phyloP scores from a whole-genome alignment of 2,329 filamentous ascomycete species.

The Ophiostoma fasciatum region DNA sequence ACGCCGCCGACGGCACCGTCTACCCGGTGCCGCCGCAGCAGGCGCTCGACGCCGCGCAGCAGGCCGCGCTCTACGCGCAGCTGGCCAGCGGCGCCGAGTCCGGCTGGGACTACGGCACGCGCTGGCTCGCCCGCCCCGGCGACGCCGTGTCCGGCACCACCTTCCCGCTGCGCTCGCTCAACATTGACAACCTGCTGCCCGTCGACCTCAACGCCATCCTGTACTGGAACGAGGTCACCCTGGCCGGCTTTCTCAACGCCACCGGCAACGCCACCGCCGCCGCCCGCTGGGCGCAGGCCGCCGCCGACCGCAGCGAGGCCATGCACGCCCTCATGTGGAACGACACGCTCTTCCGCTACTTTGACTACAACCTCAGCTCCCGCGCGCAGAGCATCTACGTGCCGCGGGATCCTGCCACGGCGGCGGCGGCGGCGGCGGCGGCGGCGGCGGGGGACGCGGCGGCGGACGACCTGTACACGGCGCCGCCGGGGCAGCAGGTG shows the following conservation, averaged over 20 bases:
- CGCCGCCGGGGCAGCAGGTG: slow-evolving; percentile 40
- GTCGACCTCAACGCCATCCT: slow-evolving; percentile 56
- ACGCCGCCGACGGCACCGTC: slow-evolving; percentile 39
- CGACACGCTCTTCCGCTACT: slow-evolving; percentile 45
- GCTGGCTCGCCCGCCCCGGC: slow-evolving; percentile 41
- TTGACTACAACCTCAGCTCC: slow-evolving; percentile 54
- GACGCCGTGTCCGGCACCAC: slow-evolving; percentile 46
- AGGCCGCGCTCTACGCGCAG: slow-evolving; percentile 41
- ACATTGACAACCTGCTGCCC: slow-evolving; percentile 41
- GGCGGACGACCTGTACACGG: slow-evolving; percentile 16
- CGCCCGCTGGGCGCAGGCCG: slow-evolving; percentile 32
- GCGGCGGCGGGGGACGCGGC: too few relatives aligned
- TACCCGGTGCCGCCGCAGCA: slow-evolving; percentile 41
- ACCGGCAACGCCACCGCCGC: slow-evolving; percentile 36
- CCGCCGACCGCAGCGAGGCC: slow-evolving; percentile 39
- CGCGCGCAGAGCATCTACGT: slow-evolving; percentile 39
- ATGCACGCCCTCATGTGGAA: slow-evolving; percentile 54
- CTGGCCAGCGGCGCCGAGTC: slow-evolving; percentile 51
- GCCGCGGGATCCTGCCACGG: slow-evolving; percentile 30
- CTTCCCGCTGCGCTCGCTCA: slow-evolving; percentile 51
- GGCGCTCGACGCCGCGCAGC: slow-evolving; percentile 36
- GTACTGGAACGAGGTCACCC: slow-evolving; percentile 48
- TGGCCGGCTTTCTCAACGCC: slow-evolving; percentile 37
- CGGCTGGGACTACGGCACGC: slow-evolving; percentile 47
- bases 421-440: slow-evolving; percentile 24